Percentiles rank a stretch among this genome's conserved stretches.
Evolutionary conservation across 75 land plant genomes (phyloP).

Genomic region (Cryptomeria japonica): DNA sequence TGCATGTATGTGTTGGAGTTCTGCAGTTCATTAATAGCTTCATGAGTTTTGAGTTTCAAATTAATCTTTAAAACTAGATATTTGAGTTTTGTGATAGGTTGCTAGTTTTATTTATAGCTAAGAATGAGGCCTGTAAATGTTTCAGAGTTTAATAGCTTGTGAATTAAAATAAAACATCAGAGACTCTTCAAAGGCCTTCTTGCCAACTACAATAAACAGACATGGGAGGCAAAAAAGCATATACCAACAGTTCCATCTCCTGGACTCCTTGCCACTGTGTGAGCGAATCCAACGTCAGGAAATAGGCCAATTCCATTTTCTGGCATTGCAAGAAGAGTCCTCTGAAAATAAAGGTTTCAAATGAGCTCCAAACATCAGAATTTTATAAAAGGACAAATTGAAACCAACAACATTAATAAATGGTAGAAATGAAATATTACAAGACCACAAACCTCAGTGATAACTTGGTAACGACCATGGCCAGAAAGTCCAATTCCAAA

Average conservation of each 20-base stretch:
- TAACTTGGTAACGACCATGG: conserved; percentile 81
- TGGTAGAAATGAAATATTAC: neutral
- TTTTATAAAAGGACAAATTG: neutral
- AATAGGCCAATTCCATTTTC: conserved; percentile 98
- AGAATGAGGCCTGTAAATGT: neutral
- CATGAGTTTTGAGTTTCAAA: neutral
- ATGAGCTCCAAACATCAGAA: neutral
- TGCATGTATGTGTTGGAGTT: neutral
- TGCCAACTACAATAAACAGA: neutral
- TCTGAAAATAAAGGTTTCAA: conserved; percentile 46
- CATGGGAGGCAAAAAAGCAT: neutral
- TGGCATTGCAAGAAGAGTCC: conserved; percentile 94
- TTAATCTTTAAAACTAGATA: neutral
- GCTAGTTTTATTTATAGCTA: neutral
- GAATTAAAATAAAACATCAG: neutral
- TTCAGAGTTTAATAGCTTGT: neutral
- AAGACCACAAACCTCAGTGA: conserved; percentile 69
- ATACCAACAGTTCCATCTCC: conserved; percentile 91
- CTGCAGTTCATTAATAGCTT: neutral
- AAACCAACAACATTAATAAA: neutral
- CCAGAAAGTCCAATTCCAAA: conserved; percentile 98
- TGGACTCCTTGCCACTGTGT: conserved; percentile 78
- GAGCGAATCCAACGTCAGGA: conserved; percentile 97
- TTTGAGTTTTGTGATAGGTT: neutral
- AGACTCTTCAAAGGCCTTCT: neutral